Percentiles rank a stretch among this genome's conserved stretches.
Conservation (phyloP, 345 rosid species). For the rapeseed (Brassica napus) region Da-Ae NC_063449.1:31836001-31836500, state of each 20-base stretch:
- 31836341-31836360: too few relatives aligned
- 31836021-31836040: too few relatives aligned
- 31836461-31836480: background rate
- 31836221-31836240: background rate
- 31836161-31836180: background rate
- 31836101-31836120: background rate
- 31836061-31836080: background rate
- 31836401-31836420: too few relatives aligned
- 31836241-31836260: conserved; percentile 17
- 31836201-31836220: background rate
- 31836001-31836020: too few relatives aligned
- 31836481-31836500: background rate
- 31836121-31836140: background rate
- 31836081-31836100: background rate
- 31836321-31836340: too few relatives aligned
- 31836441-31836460: too few relatives aligned
- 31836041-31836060: too few relatives aligned
- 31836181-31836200: background rate
- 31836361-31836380: too few relatives aligned
- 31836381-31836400: too few relatives aligned
- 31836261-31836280: conserved; percentile 23
- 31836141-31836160: background rate
- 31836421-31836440: too few relatives aligned
- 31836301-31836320: background rate
- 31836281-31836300: conserved; percentile 33